Base-by-base conservation (phyloP, 129 eudicot species). In the Apium graveolens region DNA sequence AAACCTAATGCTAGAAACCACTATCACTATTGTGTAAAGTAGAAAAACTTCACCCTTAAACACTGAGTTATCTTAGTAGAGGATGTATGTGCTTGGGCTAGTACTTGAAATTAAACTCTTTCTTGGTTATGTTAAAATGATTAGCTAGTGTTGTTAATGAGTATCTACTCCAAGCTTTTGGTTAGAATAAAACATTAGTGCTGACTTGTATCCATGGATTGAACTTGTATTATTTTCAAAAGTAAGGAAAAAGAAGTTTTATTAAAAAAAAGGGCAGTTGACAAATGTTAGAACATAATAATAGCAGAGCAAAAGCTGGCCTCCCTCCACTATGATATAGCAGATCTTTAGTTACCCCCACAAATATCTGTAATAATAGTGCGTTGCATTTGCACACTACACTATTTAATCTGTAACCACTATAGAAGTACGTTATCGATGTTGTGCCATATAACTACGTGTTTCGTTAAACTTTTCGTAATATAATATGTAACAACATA, bases 301-400 rank as follows among this genome's bases (percentile, higher is more conserved):
- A 68, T 29, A 68, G 10, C 42, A 68, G 73, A 68, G 42, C 73
- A 68, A 60, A 60, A 60, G 68, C 68, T 60, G 42, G 41, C 73
- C 42, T 68, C 39, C n/a, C n/a, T 35, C 74, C 74, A 70, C 74
- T 37, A 37, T 18, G 4, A 38, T 38, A 38, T 20, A 1, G 0
- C 31, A 70, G 75, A 70, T 70, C 75, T 38, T 8, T 70, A 70
- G 44, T 38, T 17, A 14, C 75, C 75, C 74, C 74, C 48, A 70
- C 75, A 70, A 70, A 38, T 35, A 70, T 70, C 75, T 38, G n/a
- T n/a, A n/a, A 44, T 7, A 20, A 3, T 70, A 35, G 75, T 70
- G 75, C 75, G 75, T 35, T 32, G 75, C 41, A 68, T 60, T 68
- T 35, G 44, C 75, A 35, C 29, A 70, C 11, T 70, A 20, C 42